phyloP scores from a whole-genome alignment of 345 rosid species.

The Durio zibethinus region DNA sequence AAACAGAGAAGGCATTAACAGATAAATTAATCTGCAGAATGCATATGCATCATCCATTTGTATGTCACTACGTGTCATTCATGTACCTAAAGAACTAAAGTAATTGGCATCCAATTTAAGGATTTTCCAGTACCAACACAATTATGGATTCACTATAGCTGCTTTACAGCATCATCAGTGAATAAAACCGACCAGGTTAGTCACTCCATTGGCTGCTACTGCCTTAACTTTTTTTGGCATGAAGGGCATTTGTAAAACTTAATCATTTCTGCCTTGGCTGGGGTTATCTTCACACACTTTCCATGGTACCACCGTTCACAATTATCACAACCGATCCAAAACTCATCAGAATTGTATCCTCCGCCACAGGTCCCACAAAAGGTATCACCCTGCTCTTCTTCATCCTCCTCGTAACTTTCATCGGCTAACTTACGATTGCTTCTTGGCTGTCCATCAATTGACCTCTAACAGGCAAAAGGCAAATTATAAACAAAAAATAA shows the following conservation, averaged over 20 bases:
- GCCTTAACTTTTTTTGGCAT: slow-evolving; percentile 68
- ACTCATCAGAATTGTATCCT: slow-evolving; percentile 69
- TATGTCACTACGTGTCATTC: slow-evolving; percentile 8
- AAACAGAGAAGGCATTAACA: background rate
- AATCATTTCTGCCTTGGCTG: slow-evolving; percentile 77
- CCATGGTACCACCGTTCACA: slow-evolving; percentile 94
- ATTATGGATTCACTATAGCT: background rate
- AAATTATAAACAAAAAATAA: background rate
- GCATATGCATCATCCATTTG: slow-evolving; percentile 5
- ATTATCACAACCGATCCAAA: slow-evolving; percentile 85
- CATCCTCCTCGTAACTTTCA: slow-evolving; percentile 65
- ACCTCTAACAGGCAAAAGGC: slow-evolving; percentile 42
- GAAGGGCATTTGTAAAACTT: slow-evolving; percentile 89
- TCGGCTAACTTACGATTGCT: slow-evolving; percentile 50
- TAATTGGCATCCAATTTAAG: background rate
- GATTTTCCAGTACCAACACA: background rate
- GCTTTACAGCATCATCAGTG: slow-evolving; percentile 18
- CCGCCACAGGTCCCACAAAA: slow-evolving; percentile 85
- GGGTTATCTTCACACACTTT: slow-evolving; percentile 83
- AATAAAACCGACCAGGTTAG: background rate
- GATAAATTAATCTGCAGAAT: slow-evolving; percentile 11
- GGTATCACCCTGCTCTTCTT: slow-evolving; percentile 82
- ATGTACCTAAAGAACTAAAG: background rate
- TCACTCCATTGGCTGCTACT: slow-evolving; percentile 21
- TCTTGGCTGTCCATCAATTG: slow-evolving; percentile 59